Conservation (phyloP, 148 eudicot genomes). For the Salicornia ramosissima region DNA sequence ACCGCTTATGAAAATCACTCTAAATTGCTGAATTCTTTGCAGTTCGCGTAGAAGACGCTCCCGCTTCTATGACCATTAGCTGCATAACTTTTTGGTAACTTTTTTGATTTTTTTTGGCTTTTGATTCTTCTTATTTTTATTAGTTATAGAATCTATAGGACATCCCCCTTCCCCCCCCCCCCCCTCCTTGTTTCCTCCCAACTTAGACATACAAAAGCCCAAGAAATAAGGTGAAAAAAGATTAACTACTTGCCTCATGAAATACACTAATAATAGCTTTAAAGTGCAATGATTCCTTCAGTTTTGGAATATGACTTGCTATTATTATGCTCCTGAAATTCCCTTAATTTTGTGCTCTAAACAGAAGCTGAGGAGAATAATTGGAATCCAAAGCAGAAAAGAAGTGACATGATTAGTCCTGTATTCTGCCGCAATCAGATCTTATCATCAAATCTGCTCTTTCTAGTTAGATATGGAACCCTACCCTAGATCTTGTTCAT, state of each 20-base stretch:
- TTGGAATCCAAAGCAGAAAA: background rate
- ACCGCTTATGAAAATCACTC: background rate
- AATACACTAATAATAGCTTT: background rate
- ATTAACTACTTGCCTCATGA: background rate
- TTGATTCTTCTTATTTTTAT: background rate
- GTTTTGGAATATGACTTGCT: background rate
- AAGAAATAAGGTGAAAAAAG: background rate
- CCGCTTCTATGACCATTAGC: conserved; percentile 74
- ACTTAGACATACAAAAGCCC: too few relatives aligned
- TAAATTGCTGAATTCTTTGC: conserved; percentile 24
- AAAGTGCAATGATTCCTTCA: background rate
- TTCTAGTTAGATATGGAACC: conserved; percentile 15
- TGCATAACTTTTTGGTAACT: conserved; percentile 18
- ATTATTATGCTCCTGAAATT: background rate
- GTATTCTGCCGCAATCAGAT: background rate
- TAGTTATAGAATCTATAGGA: background rate
- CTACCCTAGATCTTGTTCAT: conserved; percentile 11
- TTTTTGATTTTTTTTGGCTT: background rate
- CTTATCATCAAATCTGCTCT: conserved; percentile 12
- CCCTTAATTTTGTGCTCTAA: conserved; percentile 1
- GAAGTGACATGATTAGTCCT: background rate
- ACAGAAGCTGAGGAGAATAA: conserved; percentile 26
- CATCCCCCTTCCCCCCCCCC: background rate
- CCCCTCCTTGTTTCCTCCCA: background rate
- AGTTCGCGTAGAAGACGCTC: conserved; percentile 81